Conservation (phyloP, 192 early-diverging fungal genomes). For the Fimicolochytrium jonesii region DNA sequence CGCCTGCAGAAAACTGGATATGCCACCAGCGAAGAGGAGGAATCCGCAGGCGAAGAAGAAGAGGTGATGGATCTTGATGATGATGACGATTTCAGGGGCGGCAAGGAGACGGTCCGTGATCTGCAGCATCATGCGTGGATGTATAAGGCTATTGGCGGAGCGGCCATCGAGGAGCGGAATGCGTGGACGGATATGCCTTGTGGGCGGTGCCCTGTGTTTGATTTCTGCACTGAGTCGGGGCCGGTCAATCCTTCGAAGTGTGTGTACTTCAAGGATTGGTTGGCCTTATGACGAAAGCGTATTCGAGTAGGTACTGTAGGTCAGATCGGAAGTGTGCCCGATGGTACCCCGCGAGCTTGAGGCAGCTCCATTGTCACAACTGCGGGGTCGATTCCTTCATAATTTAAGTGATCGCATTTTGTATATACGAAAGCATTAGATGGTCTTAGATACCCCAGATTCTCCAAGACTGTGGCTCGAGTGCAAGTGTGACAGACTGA, state of each 20-base stretch:
- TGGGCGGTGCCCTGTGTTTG: constrained; percentile 80
- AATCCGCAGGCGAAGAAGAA: too few relatives aligned
- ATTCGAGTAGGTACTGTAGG: too few relatives aligned
- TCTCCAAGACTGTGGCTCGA: too few relatives aligned
- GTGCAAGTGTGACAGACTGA: too few relatives aligned
- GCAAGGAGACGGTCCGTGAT: constrained; percentile 12
- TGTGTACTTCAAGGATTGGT: constrained; percentile 78
- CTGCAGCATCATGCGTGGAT: constrained; percentile 53
- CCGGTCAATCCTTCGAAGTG: constrained; percentile 73
- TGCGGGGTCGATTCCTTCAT: too few relatives aligned
- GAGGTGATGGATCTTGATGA: constrained; percentile 46
- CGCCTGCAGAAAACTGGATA: constrained; percentile 50
- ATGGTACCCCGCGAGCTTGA: too few relatives aligned
- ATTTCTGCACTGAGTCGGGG: constrained; percentile 69
- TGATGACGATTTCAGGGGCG: constrained; percentile 48
- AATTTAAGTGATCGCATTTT: too few relatives aligned
- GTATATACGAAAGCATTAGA: too few relatives aligned
- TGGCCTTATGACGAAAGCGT: constrained; percentile 59
- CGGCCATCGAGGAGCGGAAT: constrained; percentile 19
- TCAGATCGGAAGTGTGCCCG: too few relatives aligned
- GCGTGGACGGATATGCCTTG: constrained; percentile 74
- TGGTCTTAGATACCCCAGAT: too few relatives aligned
- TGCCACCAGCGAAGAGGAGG: too few relatives aligned
- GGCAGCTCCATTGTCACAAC: too few relatives aligned
- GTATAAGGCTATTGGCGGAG: constrained; percentile 65